Conservation (phyloP, 1,284 basidiomycete species). For the Sporisorium scitamineum region DNA sequence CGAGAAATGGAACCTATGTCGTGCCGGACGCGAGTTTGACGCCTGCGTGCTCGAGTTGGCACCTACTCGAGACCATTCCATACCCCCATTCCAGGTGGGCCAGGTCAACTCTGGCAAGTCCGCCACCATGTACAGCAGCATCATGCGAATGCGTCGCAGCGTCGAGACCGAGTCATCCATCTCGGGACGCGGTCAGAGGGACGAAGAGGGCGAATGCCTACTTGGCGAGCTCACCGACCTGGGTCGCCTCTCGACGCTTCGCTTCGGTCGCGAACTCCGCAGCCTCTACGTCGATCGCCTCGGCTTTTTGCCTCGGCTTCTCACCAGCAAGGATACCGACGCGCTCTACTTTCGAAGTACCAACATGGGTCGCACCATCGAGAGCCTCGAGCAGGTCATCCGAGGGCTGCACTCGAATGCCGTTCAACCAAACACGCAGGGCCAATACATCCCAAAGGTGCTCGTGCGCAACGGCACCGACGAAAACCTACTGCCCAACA, state of each 20-base stretch:
- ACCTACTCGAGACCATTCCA: conserved; percentile 16
- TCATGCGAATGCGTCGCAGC: conserved; percentile 46
- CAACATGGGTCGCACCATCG: conserved; percentile 81
- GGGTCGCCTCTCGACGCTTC: conserved; percentile 79
- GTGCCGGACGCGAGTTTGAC: conserved; percentile 57
- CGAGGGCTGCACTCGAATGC: conserved; percentile 72
- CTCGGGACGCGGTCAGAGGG: conserved; percentile 23
- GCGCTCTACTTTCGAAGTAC: conserved; percentile 73
- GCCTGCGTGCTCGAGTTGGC: conserved; percentile 54
- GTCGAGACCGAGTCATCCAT: conserved; percentile 47
- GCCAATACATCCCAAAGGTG: conserved; percentile 47
- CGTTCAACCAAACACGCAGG: conserved; percentile 18
- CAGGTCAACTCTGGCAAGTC: conserved; percentile 32
- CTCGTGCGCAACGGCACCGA: conserved; percentile 72
- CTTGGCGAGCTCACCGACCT: conserved; percentile 83
- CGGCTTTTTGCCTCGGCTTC: conserved; percentile 59
- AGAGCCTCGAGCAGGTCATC: conserved; percentile 80
- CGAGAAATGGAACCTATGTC: conserved; percentile 64
- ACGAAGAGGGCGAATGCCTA: conserved; percentile 70
- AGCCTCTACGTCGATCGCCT: conserved; percentile 79
- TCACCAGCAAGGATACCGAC: conserved; percentile 44
- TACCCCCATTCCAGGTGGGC: conserved; percentile 33
- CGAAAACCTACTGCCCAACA: conserved; percentile 81
- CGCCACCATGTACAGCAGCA: conserved; percentile 36
- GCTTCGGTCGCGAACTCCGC: conserved; percentile 76